Conservation (phyloP, 306 rosid genomes). For the Sicyos edulis region DNA sequence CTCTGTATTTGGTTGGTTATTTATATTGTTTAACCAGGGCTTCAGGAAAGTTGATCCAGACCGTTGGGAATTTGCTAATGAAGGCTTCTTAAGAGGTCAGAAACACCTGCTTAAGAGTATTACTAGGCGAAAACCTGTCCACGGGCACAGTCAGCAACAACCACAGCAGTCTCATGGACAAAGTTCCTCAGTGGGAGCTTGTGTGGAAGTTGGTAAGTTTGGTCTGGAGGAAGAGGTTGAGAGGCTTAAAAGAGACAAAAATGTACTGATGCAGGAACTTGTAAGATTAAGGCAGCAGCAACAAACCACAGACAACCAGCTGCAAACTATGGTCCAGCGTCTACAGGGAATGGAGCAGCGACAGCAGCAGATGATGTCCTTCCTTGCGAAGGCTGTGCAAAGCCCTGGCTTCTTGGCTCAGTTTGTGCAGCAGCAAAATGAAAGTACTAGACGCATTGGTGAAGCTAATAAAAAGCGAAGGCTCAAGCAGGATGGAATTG, state of each 20-base stretch:
- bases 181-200: slow-evolving; percentile 70
- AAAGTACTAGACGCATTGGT: slow-evolving; percentile 65
- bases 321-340: slow-evolving; percentile 89
- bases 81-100: slow-evolving; percentile 46
- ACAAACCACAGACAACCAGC: slow-evolving; percentile 84
- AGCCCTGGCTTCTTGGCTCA: slow-evolving; percentile 95
- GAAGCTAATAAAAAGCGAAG: slow-evolving; percentile 85
- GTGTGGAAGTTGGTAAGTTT: slow-evolving; percentile 97
- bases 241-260: slow-evolving; percentile 92
- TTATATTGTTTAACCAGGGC: slow-evolving; percentile 48
- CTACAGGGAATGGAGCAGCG: slow-evolving; percentile 98
- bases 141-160: slow-evolving; percentile 66
- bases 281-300: slow-evolving; percentile 97
- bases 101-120: slow-evolving; percentile 84
- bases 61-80: slow-evolving; percentile 98
- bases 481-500: slow-evolving; percentile 65
- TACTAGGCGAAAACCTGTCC: slow-evolving; percentile 80
- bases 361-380: slow-evolving; percentile 98
- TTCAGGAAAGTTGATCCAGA: slow-evolving; percentile 98
- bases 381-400: slow-evolving; percentile 92
- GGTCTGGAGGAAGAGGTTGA: slow-evolving; percentile 98
- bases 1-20: background rate
- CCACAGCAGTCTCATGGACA: slow-evolving; percentile 67
- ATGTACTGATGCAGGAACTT: slow-evolving; percentile 96
- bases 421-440: slow-evolving; percentile 90